Conservation (phyloP, 75 land plant genomes). For the Sequoiadendron giganteum region DNA sequence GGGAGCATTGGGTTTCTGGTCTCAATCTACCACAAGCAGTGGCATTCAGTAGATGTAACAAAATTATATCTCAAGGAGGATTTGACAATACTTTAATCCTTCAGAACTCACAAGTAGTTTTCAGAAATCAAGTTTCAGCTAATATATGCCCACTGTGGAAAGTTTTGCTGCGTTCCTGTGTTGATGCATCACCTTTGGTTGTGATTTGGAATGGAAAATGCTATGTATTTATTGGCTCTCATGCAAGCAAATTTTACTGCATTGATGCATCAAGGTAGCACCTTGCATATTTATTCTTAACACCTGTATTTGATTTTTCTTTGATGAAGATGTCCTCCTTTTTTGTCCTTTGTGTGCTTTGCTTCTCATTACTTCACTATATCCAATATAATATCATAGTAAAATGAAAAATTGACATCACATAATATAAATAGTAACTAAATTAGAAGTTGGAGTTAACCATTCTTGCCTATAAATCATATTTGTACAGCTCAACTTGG, state of each 20-base stretch:
- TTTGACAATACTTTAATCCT: background rate
- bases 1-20: slow-evolving; percentile 18
- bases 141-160: slow-evolving; percentile 53
- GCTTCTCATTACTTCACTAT: background rate
- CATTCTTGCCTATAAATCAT: background rate
- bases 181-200: slow-evolving; percentile 86
- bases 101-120: slow-evolving; percentile 6
- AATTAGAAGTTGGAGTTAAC: background rate
- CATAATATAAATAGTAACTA: background rate
- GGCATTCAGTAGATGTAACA: slow-evolving; percentile 50
- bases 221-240: slow-evolving; percentile 74
- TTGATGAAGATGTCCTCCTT: background rate
- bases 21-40: slow-evolving; percentile 8
- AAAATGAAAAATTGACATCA: background rate
- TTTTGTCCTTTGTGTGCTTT: background rate
- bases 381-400: background rate
- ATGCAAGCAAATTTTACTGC: slow-evolving; percentile 73
- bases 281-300: background rate
- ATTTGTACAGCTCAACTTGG: background rate
- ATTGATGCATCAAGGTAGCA: slow-evolving; percentile 65
- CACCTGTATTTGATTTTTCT: background rate
- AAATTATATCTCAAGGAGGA: slow-evolving; percentile 18
- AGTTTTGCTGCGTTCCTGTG: slow-evolving; percentile 60
- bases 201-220: slow-evolving; percentile 28
- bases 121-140: slow-evolving; percentile 19